Base-by-base conservation (phyloP, 129 eudicot genomes). In the Lactuca saligna region DNA sequence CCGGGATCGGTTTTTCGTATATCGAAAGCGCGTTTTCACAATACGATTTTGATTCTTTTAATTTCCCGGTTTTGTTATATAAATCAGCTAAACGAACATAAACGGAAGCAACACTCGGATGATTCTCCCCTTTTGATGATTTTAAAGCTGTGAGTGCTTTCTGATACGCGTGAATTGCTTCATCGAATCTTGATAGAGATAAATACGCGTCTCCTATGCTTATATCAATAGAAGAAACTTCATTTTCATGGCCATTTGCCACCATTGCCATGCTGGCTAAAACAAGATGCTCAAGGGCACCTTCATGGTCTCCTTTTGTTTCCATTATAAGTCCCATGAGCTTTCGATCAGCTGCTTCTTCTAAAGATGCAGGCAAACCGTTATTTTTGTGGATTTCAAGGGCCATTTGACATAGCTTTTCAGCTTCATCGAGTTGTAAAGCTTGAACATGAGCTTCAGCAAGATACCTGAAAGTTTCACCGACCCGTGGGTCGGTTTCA, bases 381-480 rank as follows among this genome's bases (percentile, higher is more conserved):
- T 63, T 87, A 66, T 80, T 88, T 71, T 63, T 70, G 56, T 90
- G 97, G 51, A 90, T 90, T 50, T 90, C 97, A 12, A 90, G 87
- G 39, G 91, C 95, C 88, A 79, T 82, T 69, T 80, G 80, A 44
- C 97, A 87, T 69, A 86, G 79, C 58, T 82, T 80, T 42, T 84
- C 85, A 6, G 95, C 97, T 78, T 90, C 91, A 71, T 82, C 95
- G 58, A 90, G 84, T 33, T 87, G 95, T 85, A 90, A 56, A n/a
- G 97, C 95, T 74, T 90, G 97, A 55, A 86, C 84, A 74, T 90
- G 91, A 29, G 95, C 97, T 72, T 90, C 97, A 42, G 97, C 91
- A 68, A 90, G 76, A 51, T 90, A 90, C 75, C 97, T 63, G 63
- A 88, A 87, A 3, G 97, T 90, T 74, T 90, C 97, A 10, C 95